Evolutionary conservation across 2,329 filamentous ascomycete genomes (phyloP), one percentile per base, ranked within the genome.

Genomic region (Botryotinia convoluta): DNA sequence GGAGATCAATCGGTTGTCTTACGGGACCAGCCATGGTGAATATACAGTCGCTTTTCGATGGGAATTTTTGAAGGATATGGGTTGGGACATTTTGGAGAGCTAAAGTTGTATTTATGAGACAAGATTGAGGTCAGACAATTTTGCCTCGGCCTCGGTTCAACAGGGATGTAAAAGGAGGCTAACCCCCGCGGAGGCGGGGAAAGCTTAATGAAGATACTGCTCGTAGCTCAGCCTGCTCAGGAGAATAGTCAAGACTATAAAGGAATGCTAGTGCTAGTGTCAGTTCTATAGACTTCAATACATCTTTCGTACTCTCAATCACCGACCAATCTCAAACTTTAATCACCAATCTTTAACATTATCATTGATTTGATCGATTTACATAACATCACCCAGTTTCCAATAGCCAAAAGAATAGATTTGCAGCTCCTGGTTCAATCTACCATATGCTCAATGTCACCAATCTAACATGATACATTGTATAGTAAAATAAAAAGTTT

Each of bases 1-100:
- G 84, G 79, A 95, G 84, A 81, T 98, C 93, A 81, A 99, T 97
- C 61, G 93, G 93, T 82, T 99, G 96, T 82, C 96, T 91, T 74
- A 99, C 91, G 76, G 87, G 87, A 79, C 95, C 95, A 71, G 96
- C 95, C 95, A 98, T 91, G 76, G 73, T 75, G 72, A 75, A 69
- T 61, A 48, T 62, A n/a, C 22, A 20, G 4, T 68, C 6, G 26
- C 1, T 6, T 22, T 4, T 69, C 71, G 14, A 74, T 32, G 35
- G 48, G 32, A 32, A 51, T 12, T 22, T 35, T n/a, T 32, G 37
- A 14, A 9, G 32, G 37, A 71, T 37, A 22, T 37, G 5, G 14
- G 26, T 42, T 35, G 54, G 5, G 20, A 35, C 39, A 68, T 60
- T 6, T 60, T 59, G 48, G 37, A 63, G 42, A 54, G 22, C 59